Evolutionary conservation across 495 filamentous ascomycete species (phyloP), one percentile per base, ranked within the genome.

Genomic region (Talaromyces adpressus): DNA sequence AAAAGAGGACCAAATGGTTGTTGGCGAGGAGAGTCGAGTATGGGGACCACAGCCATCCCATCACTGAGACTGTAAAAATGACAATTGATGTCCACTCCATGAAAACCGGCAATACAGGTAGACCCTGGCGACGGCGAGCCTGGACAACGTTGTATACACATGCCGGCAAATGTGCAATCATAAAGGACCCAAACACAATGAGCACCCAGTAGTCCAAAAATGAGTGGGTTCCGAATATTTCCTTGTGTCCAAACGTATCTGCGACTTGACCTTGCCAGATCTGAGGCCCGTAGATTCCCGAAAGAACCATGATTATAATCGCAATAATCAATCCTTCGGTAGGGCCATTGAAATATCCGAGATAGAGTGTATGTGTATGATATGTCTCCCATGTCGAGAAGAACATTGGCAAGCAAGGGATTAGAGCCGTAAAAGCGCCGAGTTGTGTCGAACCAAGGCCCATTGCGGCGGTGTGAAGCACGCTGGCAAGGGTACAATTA

Each of bases 341-440:
- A 4, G 94, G 94, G 0, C 95, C 95, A 73, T 98, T 98, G 82
- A 98, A 88, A 74, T 95, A 92, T 36, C 94, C 94, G 4, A 98
- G 87, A 72, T 98, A 98, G 2, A 98, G 80, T 0, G 96, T 98
- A 74, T 98, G 94, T 1, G 94, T 97, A 75, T 98, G 94, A 73
- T 96, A 98, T 2, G 94, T 98, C 74, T 98, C 94, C 94, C 94
- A 98, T 7, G 94, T 98, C 5, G 93, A 97, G 78, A 98, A 97
- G 81, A 96, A 98, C 94, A 98, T 98, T 23, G 94, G 91, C 8
- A 98, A 77, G 66, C 91, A 95, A 2, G 94, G 95, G 60, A 92
- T 84, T 41, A 98, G 76, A 12, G 93, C 92, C 1, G 94, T 98
- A 72, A 94, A 95, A 53, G 92, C 89, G 66, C 94, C 94, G 6